phyloP scores from a whole-genome alignment of 768 basidiomycete species.

The Lentinula aciculospora region DNA sequence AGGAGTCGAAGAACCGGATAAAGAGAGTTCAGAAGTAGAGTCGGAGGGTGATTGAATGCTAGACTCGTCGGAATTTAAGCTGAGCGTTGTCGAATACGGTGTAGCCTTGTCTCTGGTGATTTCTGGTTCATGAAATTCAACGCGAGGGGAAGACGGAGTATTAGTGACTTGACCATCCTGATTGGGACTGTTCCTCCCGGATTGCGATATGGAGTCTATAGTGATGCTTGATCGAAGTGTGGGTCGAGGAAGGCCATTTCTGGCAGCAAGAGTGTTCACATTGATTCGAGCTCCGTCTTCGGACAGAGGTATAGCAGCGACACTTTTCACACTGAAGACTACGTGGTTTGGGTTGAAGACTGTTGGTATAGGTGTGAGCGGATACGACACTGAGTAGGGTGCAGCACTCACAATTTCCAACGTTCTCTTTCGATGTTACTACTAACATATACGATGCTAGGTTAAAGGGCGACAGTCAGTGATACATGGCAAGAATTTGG shows the following conservation, averaged over 20 bases:
- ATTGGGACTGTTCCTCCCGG: background rate
- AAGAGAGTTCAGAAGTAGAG: slow-evolving; percentile 34
- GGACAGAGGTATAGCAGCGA: slow-evolving; percentile 66
- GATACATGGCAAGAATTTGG: slow-evolving; percentile 8
- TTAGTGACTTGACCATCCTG: slow-evolving; percentile 6
- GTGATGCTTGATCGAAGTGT: slow-evolving; percentile 31
- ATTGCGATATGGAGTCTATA: slow-evolving; percentile 14
- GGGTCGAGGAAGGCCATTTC: slow-evolving; percentile 38
- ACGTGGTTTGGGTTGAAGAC: slow-evolving; percentile 60
- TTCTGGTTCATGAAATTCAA: slow-evolving; percentile 48
- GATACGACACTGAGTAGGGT: background rate
- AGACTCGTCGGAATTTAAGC: slow-evolving; percentile 15
- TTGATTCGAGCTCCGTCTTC: slow-evolving; percentile 54
- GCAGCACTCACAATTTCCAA: slow-evolving; percentile 55
- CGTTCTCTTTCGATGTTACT: slow-evolving; percentile 53
- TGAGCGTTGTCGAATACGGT: slow-evolving; percentile 12
- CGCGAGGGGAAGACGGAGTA: slow-evolving; percentile 26
- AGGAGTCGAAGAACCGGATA: slow-evolving; percentile 51
- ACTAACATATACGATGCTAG: slow-evolving; percentile 75
- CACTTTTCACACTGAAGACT: slow-evolving; percentile 64
- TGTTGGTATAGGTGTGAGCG: slow-evolving; percentile 20
- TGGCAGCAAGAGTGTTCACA: slow-evolving; percentile 47
- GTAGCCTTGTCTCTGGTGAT: slow-evolving; percentile 43
- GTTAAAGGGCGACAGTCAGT: background rate
- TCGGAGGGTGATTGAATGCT: slow-evolving; percentile 15